A percentile compares a stretch with the other conserved stretches of the same genome.
Conservation (phyloP, 257 asterid genomes). For the Solanum tarijense region DNA sequence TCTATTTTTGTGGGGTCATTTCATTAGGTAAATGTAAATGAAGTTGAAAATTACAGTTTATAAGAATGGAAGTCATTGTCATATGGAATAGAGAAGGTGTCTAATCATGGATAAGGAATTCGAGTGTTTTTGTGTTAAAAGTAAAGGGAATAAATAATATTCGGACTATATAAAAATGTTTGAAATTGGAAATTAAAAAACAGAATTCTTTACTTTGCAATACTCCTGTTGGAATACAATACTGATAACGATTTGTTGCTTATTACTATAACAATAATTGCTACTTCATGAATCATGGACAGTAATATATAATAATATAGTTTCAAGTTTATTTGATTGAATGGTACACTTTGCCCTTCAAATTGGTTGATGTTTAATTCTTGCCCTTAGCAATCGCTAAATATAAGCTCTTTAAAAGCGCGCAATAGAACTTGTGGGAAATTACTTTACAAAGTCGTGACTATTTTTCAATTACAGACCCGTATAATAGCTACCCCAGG, state of each 20-base stretch:
- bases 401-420: not conserved
- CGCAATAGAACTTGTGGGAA: not conserved
- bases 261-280: not conserved
- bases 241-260: not conserved
- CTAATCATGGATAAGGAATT: not conserved
- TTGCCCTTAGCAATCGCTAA: not conserved
- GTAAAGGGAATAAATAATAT: not conserved
- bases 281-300: not conserved
- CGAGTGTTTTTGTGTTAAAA: not conserved
- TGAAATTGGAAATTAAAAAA: not conserved
- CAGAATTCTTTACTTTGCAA: not conserved
- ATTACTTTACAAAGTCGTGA: not conserved
- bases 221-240: not conserved
- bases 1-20: not conserved
- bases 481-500: not conserved
- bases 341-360: not conserved
- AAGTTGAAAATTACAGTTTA: not conserved
- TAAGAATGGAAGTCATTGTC: not conserved
- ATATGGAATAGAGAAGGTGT: not conserved
- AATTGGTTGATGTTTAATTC: too few relatives aligned
- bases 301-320: not conserved
- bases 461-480: not conserved
- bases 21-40: not conserved
- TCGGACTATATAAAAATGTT: not conserved
- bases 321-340: not conserved